Conservation (phyloP, 2,329 filamentous ascomycete genomes). For the Cercospora zeae-maydis region DNA sequence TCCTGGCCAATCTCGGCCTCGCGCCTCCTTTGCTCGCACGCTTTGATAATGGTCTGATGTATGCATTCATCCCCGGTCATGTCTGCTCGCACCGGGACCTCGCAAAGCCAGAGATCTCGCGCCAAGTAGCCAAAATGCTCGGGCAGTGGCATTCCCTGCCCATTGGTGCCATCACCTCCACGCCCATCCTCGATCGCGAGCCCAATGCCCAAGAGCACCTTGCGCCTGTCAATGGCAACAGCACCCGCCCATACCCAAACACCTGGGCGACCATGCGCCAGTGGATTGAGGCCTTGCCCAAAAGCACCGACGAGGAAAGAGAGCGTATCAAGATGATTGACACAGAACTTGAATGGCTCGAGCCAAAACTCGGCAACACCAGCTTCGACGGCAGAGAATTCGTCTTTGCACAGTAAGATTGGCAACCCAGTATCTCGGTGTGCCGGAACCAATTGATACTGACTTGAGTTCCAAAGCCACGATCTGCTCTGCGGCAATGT, state of each 20-base stretch:
- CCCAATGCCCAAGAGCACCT: slow-evolving; percentile 25
- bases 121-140: slow-evolving; percentile 75
- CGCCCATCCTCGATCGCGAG: slow-evolving; percentile 28
- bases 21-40: slow-evolving; percentile 84
- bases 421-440: background rate
- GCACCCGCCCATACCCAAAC: slow-evolving; percentile 73
- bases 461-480: slow-evolving; percentile 47
- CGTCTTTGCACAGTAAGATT: slow-evolving; percentile 69
- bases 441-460: background rate
- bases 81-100: slow-evolving; percentile 79
- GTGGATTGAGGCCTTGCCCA: slow-evolving; percentile 85
- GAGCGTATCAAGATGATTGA: slow-evolving; percentile 67
- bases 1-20: slow-evolving; percentile 77
- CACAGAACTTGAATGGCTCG: slow-evolving; percentile 66
- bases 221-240: slow-evolving; percentile 27
- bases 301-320: slow-evolving; percentile 64
- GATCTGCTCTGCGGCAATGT: slow-evolving; percentile 96
- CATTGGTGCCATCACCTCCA: slow-evolving; percentile 49
- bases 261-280: slow-evolving; percentile 94
- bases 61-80: slow-evolving; percentile 79
- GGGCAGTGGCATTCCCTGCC: slow-evolving; percentile 83
- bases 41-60: slow-evolving; percentile 94
- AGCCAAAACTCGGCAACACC: slow-evolving; percentile 65
- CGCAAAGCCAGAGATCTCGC: slow-evolving; percentile 69
- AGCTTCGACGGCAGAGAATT: slow-evolving; percentile 75